Conservation (phyloP, 1,139 yeast genomes). For the Magnusiomyces fungicola region DNA sequence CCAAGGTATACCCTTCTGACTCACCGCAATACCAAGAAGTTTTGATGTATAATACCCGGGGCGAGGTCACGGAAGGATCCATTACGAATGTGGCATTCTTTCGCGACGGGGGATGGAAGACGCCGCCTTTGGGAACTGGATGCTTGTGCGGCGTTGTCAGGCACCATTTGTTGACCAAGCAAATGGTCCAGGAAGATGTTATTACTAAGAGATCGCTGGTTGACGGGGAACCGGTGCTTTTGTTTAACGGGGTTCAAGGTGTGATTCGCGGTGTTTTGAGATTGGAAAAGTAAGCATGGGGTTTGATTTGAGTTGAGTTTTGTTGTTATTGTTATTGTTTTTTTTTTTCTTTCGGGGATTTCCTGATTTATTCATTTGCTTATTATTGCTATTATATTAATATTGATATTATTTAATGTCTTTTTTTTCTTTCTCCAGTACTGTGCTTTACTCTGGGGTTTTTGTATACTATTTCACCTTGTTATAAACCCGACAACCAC, state of each 20-base stretch:
- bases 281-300: not conserved
- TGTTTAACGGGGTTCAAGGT: conserved; percentile 82
- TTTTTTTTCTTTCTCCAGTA: too few species aligned
- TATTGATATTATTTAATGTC: too few species aligned
- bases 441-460: too few species aligned
- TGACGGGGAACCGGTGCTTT: conserved; percentile 57
- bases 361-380: too few species aligned
- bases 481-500: too few species aligned
- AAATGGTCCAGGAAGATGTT: conserved; percentile 48
- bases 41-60: conserved; percentile 52
- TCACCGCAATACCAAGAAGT: conserved; percentile 49
- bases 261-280: conserved; percentile 50
- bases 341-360: too few species aligned
- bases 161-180: conserved; percentile 51
- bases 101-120: conserved; percentile 55
- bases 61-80: conserved; percentile 72
- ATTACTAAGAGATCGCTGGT: conserved; percentile 41
- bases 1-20: not conserved
- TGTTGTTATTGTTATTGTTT: too few species aligned
- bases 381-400: too few species aligned
- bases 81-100: conserved; percentile 72
- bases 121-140: conserved; percentile 71
- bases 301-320: too few species aligned
- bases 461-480: too few species aligned
- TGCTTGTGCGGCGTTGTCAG: conserved; percentile 84